Base-by-base conservation (phyloP, 2,329 filamentous ascomycete species). In the Verticillium dahliae region DNA sequence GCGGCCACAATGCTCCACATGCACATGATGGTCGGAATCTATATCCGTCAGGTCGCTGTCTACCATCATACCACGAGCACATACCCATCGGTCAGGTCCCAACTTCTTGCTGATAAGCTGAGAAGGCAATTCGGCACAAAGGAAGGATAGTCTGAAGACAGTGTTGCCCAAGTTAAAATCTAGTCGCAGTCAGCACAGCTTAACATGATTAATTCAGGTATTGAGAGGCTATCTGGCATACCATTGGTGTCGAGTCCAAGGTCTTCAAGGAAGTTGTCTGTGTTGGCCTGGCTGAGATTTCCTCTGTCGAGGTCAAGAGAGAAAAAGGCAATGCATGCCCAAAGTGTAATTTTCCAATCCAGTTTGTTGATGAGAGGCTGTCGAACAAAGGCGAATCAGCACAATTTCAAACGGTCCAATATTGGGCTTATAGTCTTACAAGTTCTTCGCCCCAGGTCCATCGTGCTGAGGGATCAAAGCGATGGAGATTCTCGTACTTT, bases 71-170 rank as follows among this genome's bases (percentile, higher is more conserved):
- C 15, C 34, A 3, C 14, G 37, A 11, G 13, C 5, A 11, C 35
- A 33, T 58, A 58, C 56, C 73, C 83, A 81, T 22, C 74, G 74
- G 54, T 78, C 74, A 1, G 65, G 65, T 9, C 64, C 73, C 2
- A 76, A 65, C 67, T 80, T 80, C 70, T 88, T 88, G 54, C 78
- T 81, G 13, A 88, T 67, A 6, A 88, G 75, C 67, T 88, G 85
- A 0, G 84, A 87, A 0, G 85, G 85, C 1, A 88, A 72, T 66
- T 88, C 85, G 0, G 85, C 83, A 4, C 78, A 71, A 1, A 87
- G 71, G 65, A 86, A 86, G 0, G 78, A 77, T 3, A 80, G 69
- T 55, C 75, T 75, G 66, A 80, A 80, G 27, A 82, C 74, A 0
- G 76, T 78, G 63, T 77, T 78, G n/a, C 79, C 79, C 1, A 78